These are phyloP conservation scores for Termitomyces sp. DNA, from an alignment of 768 basidiomycete species.

Conservation along the genomic window DNA sequence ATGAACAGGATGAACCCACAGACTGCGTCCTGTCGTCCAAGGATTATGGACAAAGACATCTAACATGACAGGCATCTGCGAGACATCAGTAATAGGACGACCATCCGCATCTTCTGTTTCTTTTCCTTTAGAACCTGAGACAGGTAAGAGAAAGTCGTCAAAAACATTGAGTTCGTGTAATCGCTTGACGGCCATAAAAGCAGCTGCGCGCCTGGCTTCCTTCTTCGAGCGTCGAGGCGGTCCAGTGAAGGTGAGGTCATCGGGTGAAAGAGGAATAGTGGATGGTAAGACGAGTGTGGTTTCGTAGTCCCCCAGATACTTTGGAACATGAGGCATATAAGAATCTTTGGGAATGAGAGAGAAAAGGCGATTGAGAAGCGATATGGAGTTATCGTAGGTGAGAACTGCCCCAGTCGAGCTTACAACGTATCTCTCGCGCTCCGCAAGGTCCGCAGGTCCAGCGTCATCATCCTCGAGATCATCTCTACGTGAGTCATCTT, in stretches of 20 bases:
- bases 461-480: constrained; percentile 30
- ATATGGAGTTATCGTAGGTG: constrained; percentile 71
- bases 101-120: constrained; percentile 52
- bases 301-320: constrained; percentile 55
- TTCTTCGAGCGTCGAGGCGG: constrained; percentile 61
- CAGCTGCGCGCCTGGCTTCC: constrained; percentile 79
- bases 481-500: constrained; percentile 37
- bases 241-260: constrained; percentile 52
- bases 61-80: constrained; percentile 47
- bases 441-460: constrained; percentile 50
- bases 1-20: constrained; percentile 61
- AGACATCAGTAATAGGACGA: constrained; percentile 32
- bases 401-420: constrained; percentile 70
- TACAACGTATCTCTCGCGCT: constrained; percentile 71
- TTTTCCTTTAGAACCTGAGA: constrained; percentile 43
- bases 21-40: constrained; percentile 48
- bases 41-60: constrained; percentile 59
- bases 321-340: constrained; percentile 60
- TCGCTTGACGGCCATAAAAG: constrained; percentile 69
- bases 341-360: constrained; percentile 67
- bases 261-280: constrained; percentile 51
- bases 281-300: constrained; percentile 60
- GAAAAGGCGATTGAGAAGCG: constrained; percentile 70
- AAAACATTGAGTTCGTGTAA: constrained; percentile 71
- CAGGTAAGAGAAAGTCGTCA: constrained; percentile 76